These are phyloP conservation scores for Davidsoniella eucalypti DNA, from an alignment of 2,329 filamentous ascomycete genomes.

Conservation along the genomic window DNA sequence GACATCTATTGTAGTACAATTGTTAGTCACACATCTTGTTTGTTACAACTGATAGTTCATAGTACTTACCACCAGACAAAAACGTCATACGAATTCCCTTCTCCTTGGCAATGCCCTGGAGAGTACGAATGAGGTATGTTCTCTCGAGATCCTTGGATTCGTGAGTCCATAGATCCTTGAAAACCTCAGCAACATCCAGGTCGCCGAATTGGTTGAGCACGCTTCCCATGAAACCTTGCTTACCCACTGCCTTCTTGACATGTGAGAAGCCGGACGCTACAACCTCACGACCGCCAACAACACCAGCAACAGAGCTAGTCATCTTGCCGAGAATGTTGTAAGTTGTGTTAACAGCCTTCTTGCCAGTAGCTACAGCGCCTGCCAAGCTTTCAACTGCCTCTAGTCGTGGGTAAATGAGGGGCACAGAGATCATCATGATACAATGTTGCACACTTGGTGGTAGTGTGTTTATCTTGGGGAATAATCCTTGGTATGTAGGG, in stretches of 20 bases:
- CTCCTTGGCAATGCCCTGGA: slow-evolving; percentile 89
- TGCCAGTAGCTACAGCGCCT: slow-evolving; percentile 81
- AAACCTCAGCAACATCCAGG: slow-evolving; percentile 82
- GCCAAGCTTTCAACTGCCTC: slow-evolving; percentile 85
- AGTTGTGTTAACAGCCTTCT: slow-evolving; percentile 89
- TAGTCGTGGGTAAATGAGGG: slow-evolving; percentile 75
- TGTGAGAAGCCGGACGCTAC: slow-evolving; percentile 86
- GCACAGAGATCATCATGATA: slow-evolving; percentile 88
- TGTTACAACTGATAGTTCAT: slow-evolving; percentile 2
- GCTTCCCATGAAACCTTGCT: slow-evolving; percentile 86
- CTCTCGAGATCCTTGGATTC: slow-evolving; percentile 94
- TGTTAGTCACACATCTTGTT: no score
- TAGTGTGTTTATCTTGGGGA: slow-evolving; percentile 82
- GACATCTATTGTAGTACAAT: slow-evolving; percentile 38
- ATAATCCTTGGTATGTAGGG: slow-evolving; percentile 91
- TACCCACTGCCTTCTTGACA: slow-evolving; percentile 92
- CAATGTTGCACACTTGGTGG: slow-evolving; percentile 92
- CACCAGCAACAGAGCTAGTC: slow-evolving; percentile 83
- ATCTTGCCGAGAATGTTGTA: slow-evolving; percentile 95
- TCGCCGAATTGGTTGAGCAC: slow-evolving; percentile 94
- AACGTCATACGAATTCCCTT: slow-evolving; percentile 96
- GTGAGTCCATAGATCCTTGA: slow-evolving; percentile 96
- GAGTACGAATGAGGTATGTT: slow-evolving; percentile 87
- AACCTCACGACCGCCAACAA: slow-evolving; percentile 85
- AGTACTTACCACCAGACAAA: slow-evolving; percentile 58